Evolutionary conservation across 2,329 filamentous ascomycete species (phyloP).

Genomic region (Penicillium sp.): DNA sequence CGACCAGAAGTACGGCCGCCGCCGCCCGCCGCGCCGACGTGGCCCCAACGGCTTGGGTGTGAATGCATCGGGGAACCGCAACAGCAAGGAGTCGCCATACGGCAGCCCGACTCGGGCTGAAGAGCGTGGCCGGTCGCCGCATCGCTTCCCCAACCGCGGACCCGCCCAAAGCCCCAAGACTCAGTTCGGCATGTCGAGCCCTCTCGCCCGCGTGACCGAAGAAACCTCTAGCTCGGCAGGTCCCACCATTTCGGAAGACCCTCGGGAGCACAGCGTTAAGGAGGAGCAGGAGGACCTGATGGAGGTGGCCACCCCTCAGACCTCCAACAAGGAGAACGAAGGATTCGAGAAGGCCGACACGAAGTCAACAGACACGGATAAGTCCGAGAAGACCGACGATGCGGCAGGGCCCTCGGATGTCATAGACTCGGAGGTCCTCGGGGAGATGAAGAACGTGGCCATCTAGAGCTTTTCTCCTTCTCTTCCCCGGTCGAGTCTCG

Average conservation of each 20-base stretch:
- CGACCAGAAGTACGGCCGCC: conserved; percentile 85
- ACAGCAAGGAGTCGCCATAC: conserved; percentile 51
- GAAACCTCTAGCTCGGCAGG: conserved; percentile 39
- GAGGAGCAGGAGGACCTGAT: conserved; percentile 37
- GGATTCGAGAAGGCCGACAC: conserved; percentile 21
- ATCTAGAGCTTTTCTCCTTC: conserved; percentile 35
- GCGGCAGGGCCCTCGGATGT: conserved; percentile 26
- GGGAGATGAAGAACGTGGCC: conserved; percentile 48
- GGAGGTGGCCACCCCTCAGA: conserved; percentile 38
- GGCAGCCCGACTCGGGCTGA: conserved; percentile 45
- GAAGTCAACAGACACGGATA: conserved; percentile 28
- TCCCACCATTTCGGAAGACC: conserved; percentile 33
- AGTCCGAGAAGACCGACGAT: conserved; percentile 28
- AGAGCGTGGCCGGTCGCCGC: conserved; percentile 48
- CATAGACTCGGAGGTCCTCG: conserved; percentile 39
- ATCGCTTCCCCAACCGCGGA: conserved; percentile 44
- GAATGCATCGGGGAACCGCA: conserved; percentile 48
- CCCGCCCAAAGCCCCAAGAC: conserved; percentile 44
- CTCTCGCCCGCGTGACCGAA: conserved; percentile 46
- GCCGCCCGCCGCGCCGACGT: conserved; percentile 50
- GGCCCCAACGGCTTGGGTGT: conserved; percentile 48
- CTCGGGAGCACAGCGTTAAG: conserved; percentile 29
- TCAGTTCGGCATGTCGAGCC: conserved; percentile 42
- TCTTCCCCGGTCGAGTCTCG: conserved; percentile 9
- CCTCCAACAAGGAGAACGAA: conserved; percentile 34